phyloP scores from a whole-genome alignment of 805 yeast species.

The Ogataea saltuana region DNA sequence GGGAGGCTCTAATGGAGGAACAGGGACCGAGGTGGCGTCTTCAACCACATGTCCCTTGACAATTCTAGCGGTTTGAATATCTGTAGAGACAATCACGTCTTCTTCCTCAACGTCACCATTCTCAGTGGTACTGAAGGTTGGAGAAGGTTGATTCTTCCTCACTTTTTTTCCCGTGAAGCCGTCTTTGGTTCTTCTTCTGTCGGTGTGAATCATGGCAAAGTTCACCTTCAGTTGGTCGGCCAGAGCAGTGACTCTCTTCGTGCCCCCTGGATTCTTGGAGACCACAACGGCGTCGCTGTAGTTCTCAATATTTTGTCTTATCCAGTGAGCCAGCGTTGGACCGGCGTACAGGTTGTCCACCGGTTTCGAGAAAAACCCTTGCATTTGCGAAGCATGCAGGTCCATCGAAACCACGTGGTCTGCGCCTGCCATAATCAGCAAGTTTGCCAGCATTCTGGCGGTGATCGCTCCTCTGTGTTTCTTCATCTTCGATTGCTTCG shows the following conservation, averaged over 20 bases:
- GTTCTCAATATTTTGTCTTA: constrained; percentile 82
- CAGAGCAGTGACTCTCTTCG: constrained; percentile 94
- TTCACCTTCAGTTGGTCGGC: constrained; percentile 96
- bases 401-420: constrained; percentile 99
- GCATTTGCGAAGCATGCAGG: constrained; percentile 96
- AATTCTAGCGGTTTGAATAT: constrained; percentile 92
- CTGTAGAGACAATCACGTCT: constrained; percentile 68
- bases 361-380: constrained; percentile 96
- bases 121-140: constrained; percentile 34
- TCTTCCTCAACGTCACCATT: constrained; percentile 60
- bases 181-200: constrained; percentile 87
- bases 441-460: constrained; percentile 95
- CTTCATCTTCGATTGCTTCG: constrained; percentile 97
- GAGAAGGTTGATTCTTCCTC: constrained; percentile 40
- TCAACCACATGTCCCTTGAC: constrained; percentile 97
- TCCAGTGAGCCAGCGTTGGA: constrained; percentile 96
- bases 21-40: constrained; percentile 45
- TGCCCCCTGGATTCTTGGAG: constrained; percentile 99
- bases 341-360: constrained; percentile 97
- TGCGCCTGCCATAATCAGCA: constrained; percentile 97
- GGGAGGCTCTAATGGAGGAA: constrained; percentile 11
- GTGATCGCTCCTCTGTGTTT: constrained; percentile 98
- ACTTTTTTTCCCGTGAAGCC: constrained; percentile 46
- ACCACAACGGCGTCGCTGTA: constrained; percentile 91
- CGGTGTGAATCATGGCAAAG: constrained; percentile 99